Base-by-base conservation (phyloP, 2,329 filamentous ascomycete species). In the Clonostachys rhizophaga region DNA sequence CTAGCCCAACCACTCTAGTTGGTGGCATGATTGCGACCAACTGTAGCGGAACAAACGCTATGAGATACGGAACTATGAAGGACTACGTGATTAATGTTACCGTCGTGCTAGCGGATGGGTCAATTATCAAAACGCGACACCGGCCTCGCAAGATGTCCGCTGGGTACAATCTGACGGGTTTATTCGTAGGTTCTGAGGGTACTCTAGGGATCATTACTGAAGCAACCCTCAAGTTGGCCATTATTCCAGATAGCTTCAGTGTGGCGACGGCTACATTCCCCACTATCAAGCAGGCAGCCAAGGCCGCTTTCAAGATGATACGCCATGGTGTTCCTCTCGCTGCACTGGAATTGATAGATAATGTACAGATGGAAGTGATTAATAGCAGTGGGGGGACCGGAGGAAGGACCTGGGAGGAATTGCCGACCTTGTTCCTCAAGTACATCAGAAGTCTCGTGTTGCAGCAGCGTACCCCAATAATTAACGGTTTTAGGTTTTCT, bases 381-480 rank as follows among this genome's bases (percentile, higher is more conserved):
- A 89, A 89, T 59, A 69, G 75, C 30, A 62, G 64, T 30, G 82
- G 81, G 0, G 84, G 84, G 33, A 74, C 74, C 34, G 83, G 81
- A 0, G 75, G 63, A 4, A 61, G 72, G 20, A 70, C 69, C 36
- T 91, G 87, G 87, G 78, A 79, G 48, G 86, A 89, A 58, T 68
- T 70, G 0, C 84, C 87, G 0, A 90, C 87, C 0, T 69, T 91
- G 3, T 91, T 91, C 58, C 81, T 91, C 69, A 89, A 89, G 62
- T 69, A 47, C 50, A 42, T 36, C 4, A 13, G 5, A 4, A 35
- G 14, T 17, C 4, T 30, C 10, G 30, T 43, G 14, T 24, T n/a
- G 11, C 34, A 30, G 4, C 14, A 6, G 14, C 10, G n/a, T 5
- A 13, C 34, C 18, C 13, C 16, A 7, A 14, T 14, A 80, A 16